Conservation (phyloP, 2,329 filamentous ascomycete species). For the Rosellinia necatrix region DNA sequence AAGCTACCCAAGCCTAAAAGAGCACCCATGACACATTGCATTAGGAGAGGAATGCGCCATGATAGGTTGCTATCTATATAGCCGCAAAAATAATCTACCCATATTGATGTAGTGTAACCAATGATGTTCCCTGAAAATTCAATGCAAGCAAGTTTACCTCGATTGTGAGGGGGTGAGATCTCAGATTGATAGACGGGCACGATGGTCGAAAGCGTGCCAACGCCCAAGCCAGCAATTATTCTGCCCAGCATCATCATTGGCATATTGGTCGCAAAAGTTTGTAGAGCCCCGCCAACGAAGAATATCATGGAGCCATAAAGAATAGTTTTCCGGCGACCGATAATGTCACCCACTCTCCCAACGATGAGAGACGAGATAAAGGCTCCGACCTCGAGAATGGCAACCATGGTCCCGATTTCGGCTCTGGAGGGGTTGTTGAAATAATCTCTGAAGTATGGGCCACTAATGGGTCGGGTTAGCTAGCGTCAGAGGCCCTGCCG, state of each 20-base stretch:
- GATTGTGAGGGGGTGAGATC: conserved; percentile 94
- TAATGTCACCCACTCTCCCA: conserved; percentile 86
- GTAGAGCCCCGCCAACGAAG: conserved; percentile 79
- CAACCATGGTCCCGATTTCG: conserved; percentile 95
- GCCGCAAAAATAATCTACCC: conserved; percentile 98
- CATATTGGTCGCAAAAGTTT: conserved; percentile 82
- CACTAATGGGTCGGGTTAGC: conserved; percentile 55
- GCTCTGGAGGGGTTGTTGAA: conserved; percentile 87
- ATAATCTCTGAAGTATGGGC: conserved; percentile 85
- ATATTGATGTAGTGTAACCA: conserved; percentile 94
- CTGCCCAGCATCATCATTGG: conserved; percentile 86
- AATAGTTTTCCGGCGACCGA: conserved; percentile 88
- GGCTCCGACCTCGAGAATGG: conserved; percentile 92
- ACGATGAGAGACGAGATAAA: conserved; percentile 87
- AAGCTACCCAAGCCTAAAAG: conserved; percentile 85
- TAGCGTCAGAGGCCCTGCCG: conserved; percentile 16
- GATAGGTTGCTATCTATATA: conserved; percentile 84
- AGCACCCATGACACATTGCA: conserved; percentile 94
- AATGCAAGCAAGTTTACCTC: conserved; percentile 94
- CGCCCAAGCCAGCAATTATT: conserved; percentile 82
- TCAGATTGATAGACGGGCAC: conserved; percentile 94
- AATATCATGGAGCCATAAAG: conserved; percentile 93
- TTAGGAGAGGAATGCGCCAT: conserved; percentile 86
- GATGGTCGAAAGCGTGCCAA: conserved; percentile 88
- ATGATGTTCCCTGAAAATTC: conserved; percentile 98